Base-by-base conservation (phyloP, 2,329 filamentous ascomycete species). In the Trichoderma sp. region DNA sequence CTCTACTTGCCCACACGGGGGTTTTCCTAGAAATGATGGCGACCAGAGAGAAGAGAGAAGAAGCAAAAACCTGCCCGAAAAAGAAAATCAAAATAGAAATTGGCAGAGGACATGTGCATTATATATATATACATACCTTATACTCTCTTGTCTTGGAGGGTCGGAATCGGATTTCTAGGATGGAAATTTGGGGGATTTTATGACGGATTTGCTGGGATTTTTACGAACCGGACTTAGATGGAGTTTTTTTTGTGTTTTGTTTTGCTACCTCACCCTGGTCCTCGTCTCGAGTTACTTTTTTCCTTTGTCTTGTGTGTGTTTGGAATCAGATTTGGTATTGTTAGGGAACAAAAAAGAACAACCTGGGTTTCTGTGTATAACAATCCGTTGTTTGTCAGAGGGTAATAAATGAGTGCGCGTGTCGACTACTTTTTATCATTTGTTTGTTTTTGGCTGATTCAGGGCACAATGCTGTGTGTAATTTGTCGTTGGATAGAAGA, bases 1-100 rank as follows among this genome's bases (percentile, higher is more conserved):
- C 85, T 85, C 84, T 85, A 76, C 83, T 83, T 16, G 83, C 83
- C 51, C 78, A 74, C 83, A 79, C 32, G 82, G 81, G 81, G 59
- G 83, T 10, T 79, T 78, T 7, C 77, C 2, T 59, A 24, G 61
- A 58, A 24, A 49, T 66, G 61, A 60, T 54, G 65, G 28, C 24
- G n/a, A 59, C 34, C 54, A 60, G n/a, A 39, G 39, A 18, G 26
- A 26, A n/a, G n/a, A 58, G 58, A 68, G 51, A 67, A 67, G n/a
- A 32, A 37, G 26, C 10, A 58, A 51, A 66, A 66, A 59, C 16
- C 37, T 8, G 24, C 37, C 13, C 21, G 21, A 59, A 65, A 43
- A 65, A 55, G 39, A 34, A 65, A 37, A 26, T n/a, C 26, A 32
- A 52, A 32, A 63, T 52, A 63, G 59, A 61, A 58, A 49, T 51